Evolutionary conservation across 73 alveolate species (phyloP).

Genomic region (Tetrahymena thermophila): DNA sequence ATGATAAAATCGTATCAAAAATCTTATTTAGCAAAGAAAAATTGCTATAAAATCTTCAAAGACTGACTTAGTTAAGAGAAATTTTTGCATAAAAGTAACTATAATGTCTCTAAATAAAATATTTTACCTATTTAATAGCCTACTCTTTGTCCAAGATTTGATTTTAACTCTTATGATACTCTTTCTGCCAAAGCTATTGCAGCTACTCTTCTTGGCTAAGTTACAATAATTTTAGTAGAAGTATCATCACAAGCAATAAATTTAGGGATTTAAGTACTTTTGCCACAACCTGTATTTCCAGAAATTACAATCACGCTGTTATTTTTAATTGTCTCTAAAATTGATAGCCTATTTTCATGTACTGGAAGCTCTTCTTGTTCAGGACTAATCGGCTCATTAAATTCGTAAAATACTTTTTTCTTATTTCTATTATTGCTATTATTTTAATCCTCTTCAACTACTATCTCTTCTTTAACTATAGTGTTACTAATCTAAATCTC

Average conservation of each 20-base stretch:
- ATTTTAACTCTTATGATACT: constrained; percentile 20
- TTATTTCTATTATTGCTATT: neutral
- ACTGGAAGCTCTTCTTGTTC: neutral
- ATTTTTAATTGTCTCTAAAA: neutral
- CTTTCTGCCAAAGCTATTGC: constrained; percentile 36
- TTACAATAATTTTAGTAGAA: constrained; percentile 14
- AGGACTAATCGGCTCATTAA: neutral
- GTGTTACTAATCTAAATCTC: neutral
- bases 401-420: neutral
- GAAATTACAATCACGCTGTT: constrained; percentile 19
- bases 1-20: no score
- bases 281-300: constrained; percentile 48
- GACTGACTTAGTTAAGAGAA: no score
- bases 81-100: neutral
- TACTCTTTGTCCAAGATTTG: constrained; percentile 34
- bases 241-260: constrained; percentile 10
- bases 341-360: neutral
- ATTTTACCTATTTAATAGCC: constrained; percentile 51
- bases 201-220: constrained; percentile 45
- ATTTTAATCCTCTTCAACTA: neutral
- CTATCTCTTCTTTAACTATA: neutral
- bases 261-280: constrained; percentile 30
- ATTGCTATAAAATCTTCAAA: no score
- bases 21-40: no score
- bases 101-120: neutral